Percentiles rank a stretch among this genome's conserved stretches.
These are phyloP conservation scores for Closterium sp. DNA, from an alignment of 139 green algal species.

Conservation along the genomic window DNA sequence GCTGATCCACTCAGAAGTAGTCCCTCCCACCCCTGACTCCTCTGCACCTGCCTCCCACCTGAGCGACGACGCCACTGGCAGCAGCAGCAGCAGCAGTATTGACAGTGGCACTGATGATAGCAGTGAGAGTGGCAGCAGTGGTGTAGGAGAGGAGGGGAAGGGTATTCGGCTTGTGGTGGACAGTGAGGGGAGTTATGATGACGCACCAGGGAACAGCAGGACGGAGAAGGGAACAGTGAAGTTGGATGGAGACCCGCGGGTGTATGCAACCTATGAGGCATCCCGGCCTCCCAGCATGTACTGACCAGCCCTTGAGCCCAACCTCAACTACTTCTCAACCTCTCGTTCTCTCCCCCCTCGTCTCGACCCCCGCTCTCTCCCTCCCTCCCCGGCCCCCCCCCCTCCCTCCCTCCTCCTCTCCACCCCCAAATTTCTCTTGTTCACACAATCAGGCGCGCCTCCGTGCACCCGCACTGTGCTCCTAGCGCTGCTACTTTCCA, in stretches of 20 bases:
- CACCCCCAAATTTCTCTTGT: neutral
- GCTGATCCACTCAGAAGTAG: constrained; percentile 57
- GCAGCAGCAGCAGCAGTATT: neutral
- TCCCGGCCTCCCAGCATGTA: constrained; percentile 60
- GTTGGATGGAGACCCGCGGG: constrained; percentile 53
- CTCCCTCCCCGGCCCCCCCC: neutral
- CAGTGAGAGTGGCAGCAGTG: neutral
- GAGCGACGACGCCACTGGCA: too few species aligned
- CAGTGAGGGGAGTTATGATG: neutral
- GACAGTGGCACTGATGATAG: too few species aligned
- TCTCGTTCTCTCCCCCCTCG: neutral
- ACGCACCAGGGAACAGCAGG: too few species aligned
- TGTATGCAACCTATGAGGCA: constrained; percentile 74
- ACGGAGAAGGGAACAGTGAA: neutral
- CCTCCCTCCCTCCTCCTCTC: neutral
- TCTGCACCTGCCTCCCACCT: neutral
- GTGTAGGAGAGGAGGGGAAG: neutral
- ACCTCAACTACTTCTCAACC: neutral
- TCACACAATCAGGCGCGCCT: too few species aligned
- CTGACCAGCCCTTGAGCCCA: too few species aligned
- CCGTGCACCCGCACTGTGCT: neutral
- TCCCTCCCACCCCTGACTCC: neutral
- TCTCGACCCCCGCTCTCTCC: neutral
- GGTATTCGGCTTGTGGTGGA: neutral
- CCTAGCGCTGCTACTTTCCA: too few species aligned